Base-by-base conservation (phyloP, 2,329 filamentous ascomycete species). In the Neurospora sp. region DNA sequence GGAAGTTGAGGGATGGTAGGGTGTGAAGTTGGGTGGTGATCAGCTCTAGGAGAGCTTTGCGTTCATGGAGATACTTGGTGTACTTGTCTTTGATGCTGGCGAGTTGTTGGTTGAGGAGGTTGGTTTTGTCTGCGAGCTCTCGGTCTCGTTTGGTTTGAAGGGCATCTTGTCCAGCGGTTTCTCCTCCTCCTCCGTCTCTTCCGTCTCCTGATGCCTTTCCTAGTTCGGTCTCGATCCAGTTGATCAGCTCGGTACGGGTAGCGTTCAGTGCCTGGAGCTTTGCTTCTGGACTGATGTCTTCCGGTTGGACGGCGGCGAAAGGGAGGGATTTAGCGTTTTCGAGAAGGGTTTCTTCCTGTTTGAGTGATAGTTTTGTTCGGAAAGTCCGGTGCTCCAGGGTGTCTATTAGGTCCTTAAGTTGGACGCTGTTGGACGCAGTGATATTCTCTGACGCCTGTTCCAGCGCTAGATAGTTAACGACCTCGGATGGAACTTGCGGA, bases 201-300 rank as follows among this genome's bases (percentile, higher is more conserved):
- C 73, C 76, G 1, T 78, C 76, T 28, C 79, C 79, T 38, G 83
- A 81, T 1, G 87, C 86, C 69, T 85, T 86, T 68, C 82, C 80
- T 28, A 91, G 79, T 76, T 90, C 89, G 5, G 79, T 80, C 77
- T 91, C 89, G 70, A 91, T 89, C 89, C 89, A 91, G 70, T 79
- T 82, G 71, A 91, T 90, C 68, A 91, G 82, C 72, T 87, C 86
- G 68, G 85, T 84, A 17, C 89, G 83, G 11, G 88, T 86, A 8
- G 80, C 80, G 58, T 82, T 83, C 10, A 91, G 79, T 15, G 89
- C 89, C 67, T 83, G 80, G 2, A 88, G 73, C 72, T 84, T 86
- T 17, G 80, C 77, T 68, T 76, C 73, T 15, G 79, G 77, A 11
- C 76, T 74, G 46, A 83, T 74, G 19, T 76, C 76, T 52, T 79